A percentile compares a stretch with the other conserved stretches of the same genome.
Conservation (phyloP, 2,329 filamentous ascomycete species). For the Fusarium sublunatum region DNA sequence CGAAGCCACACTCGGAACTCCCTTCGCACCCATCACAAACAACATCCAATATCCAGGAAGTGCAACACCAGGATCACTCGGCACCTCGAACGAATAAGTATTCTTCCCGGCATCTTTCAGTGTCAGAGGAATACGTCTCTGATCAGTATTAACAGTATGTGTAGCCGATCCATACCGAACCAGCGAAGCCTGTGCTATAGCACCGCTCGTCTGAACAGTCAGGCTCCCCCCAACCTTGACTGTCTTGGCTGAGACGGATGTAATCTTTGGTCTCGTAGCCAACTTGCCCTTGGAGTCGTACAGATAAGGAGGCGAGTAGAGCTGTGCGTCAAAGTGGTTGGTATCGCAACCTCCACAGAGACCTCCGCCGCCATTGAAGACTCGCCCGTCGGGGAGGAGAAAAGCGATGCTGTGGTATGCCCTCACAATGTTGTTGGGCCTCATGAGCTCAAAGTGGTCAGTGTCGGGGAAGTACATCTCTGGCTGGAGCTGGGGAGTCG, state of each 20-base stretch:
- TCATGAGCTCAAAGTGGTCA: slow-evolving; percentile 20
- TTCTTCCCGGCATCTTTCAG: slow-evolving; percentile 8
- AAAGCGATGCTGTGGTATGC: slow-evolving; percentile 31
- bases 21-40: slow-evolving; percentile 34
- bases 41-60: slow-evolving; percentile 41
- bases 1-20: slow-evolving; percentile 32
- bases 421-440: slow-evolving; percentile 28
- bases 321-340: slow-evolving; percentile 36
- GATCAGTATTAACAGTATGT: slow-evolving; percentile 36
- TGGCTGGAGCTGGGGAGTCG: slow-evolving; percentile 23
- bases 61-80: slow-evolving; percentile 29
- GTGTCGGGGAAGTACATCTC: slow-evolving; percentile 22
- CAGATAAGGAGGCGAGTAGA: slow-evolving; percentile 30
- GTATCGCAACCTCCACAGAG: slow-evolving; percentile 28
- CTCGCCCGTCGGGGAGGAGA: slow-evolving; percentile 25
- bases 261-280: slow-evolving; percentile 23
- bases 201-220: slow-evolving; percentile 5
- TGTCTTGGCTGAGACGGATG: neutral
- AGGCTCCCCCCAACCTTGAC: slow-evolving; percentile 19
- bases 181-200: slow-evolving; percentile 9
- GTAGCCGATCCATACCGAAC: slow-evolving; percentile 33
- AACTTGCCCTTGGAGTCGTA: slow-evolving; percentile 23
- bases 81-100: slow-evolving; percentile 25
- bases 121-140: slow-evolving; percentile 25
- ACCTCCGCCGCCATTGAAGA: slow-evolving; percentile 34